Base-by-base conservation (phyloP, 306 rosid genomes). In the Malus orientalis region DNA sequence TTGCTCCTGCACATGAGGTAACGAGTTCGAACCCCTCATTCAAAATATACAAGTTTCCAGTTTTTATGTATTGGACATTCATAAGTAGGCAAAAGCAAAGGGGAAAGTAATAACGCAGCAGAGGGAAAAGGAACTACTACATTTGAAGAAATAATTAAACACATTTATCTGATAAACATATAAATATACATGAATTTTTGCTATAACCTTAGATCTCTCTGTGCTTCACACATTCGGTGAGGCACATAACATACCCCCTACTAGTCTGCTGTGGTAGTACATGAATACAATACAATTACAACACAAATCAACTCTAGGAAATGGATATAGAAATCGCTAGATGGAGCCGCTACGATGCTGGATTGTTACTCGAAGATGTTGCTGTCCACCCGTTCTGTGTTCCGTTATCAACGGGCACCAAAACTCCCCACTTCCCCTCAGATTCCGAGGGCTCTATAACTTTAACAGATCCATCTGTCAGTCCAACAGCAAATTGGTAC, bases 381-480 rank as follows among this genome's bases (percentile, higher is more conserved):
- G 70, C 61, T 30, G 78, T 62, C 78, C 78, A 74, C 16, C 89
- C 84, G 14, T 81, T 89, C 79, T 82, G 78, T 38, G 86, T 53
- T 79, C 90, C 91, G 45, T 82, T 86, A 76, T 86, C 95, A 49
- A 51, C 74, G 23, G 90, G 89, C n/a, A 62, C 71, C 18, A 6
- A 79, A 82, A 49, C 74, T 78, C 95, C 95, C 95, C 91, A 90
- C 74, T 86, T 88, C 55, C 90, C 88, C 74, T 90, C 88, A 12
- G 95, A 78, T 53, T 86, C 92, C 5, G 73, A 67, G 38, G 95
- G 95, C 74, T 90, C 95, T 54, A 90, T 82, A 76, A 90, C 92
- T 85, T 79, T 87, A 27, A 90, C 90, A 5, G 91, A 84, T 62
- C 95, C 95, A 78, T 90, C 90, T 8, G 79, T 82, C 76, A 88